Percentiles rank a stretch among this genome's conserved stretches.
phyloP scores from a whole-genome alignment of 2,329 filamentous ascomycete species.

The Penicillium palitans region DNA sequence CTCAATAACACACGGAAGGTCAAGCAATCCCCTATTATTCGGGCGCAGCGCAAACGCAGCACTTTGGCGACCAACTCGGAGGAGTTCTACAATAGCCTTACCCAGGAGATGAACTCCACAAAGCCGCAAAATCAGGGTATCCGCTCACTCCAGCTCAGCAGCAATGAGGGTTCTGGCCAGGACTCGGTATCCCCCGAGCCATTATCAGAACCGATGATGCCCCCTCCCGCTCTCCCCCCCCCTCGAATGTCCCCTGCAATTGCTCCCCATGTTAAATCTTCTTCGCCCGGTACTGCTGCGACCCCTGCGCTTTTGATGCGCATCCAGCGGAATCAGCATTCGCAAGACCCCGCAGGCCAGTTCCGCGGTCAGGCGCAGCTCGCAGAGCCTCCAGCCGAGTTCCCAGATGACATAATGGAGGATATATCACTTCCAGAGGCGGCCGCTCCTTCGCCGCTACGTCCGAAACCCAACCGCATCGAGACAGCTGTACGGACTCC shows the following conservation, averaged over 20 bases:
- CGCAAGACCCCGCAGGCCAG: conserved; percentile 41
- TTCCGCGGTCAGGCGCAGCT: conserved; percentile 38
- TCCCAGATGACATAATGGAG: conserved; percentile 59
- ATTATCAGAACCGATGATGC: conserved; percentile 53
- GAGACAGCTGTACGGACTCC: conserved; percentile 53
- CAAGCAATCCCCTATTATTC: conserved; percentile 48
- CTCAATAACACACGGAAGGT: conserved; percentile 39
- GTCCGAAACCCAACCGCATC: conserved; percentile 51
- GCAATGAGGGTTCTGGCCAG: conserved; percentile 48
- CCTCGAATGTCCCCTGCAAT: conserved; percentile 45
- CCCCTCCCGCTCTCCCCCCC: conserved; percentile 49
- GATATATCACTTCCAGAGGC: conserved; percentile 75
- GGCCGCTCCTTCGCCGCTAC: conserved; percentile 48
- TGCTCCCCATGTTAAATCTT: conserved; percentile 29
- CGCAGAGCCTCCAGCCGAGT: conserved; percentile 40
- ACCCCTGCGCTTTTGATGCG: conserved; percentile 89
- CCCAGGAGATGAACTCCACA: conserved; percentile 34
- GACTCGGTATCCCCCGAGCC: conserved; percentile 53
- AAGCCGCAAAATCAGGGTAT: conserved; percentile 29
- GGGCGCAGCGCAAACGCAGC: conserved; percentile 43
- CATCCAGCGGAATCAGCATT: conserved; percentile 54
- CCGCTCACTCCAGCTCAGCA: conserved; percentile 37
- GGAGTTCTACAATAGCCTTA: conserved; percentile 37
- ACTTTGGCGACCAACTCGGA: conserved; percentile 37
- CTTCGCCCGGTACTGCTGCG: conserved; percentile 59